Base-by-base conservation (phyloP, 495 filamentous ascomycete species). In the Cudoniella acicularis region DNA sequence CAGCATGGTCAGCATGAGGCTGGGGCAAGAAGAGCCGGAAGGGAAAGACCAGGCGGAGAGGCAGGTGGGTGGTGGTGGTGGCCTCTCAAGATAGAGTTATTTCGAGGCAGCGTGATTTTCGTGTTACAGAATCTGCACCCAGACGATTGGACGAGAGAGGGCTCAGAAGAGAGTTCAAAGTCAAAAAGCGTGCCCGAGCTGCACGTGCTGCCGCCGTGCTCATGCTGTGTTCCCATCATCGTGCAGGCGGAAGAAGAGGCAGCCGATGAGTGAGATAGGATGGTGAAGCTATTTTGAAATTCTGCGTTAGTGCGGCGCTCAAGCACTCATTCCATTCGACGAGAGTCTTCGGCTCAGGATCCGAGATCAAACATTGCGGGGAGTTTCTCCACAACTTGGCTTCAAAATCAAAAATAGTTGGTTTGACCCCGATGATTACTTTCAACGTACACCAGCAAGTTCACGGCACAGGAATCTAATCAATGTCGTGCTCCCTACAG, bases 91-190 rank as follows among this genome's bases (percentile, higher is more conserved):
- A 36, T 36, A 36, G 30, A 8, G 43, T 47, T 45, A 13, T 53
- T 45, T 57, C 9, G 23, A 75, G 71, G 25, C 75, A 77, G n/a
- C 25, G 67, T 77, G 62, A 73, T 76, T 62, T 75, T 6, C 6
- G 18, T 75, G 42, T 52, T 49, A 36, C 40, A 23, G 42, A 54
- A 47, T 26, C 49, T 54, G 57, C 49, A 54, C 43, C 8, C 4
- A 8, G 43, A 46, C 43, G 43, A 46, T 46, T 46, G 43, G 43
- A 46, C 4, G 43, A 16, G 43, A n/a, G n/a, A n/a, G n/a, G n/a
- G 13, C 6, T 3, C 13, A 46, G 6, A 21, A 46, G 43, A 16
- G 17, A n/a, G n/a, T n/a, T n/a, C 13, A 16, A 42, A 18, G 30
- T 18, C 17, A 30, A 11, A n/a, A 17, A 49, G 22, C 22, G 49